Evolutionary conservation across 208 protist species (phyloP).

Genomic region (Leishmania martiniquensis): DNA sequence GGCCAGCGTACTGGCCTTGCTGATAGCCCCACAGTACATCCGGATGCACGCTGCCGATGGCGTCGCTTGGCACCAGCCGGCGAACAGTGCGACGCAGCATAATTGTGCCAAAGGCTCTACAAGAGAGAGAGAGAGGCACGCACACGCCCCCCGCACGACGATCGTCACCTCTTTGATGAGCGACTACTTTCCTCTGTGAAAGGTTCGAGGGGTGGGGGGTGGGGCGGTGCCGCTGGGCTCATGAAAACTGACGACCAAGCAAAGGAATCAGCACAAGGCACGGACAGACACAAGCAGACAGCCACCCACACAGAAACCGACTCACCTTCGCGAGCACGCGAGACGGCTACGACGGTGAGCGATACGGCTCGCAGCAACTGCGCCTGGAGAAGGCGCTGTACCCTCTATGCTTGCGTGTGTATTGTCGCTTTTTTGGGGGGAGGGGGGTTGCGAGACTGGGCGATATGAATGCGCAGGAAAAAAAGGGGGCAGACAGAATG

Average conservation of each 20-base stretch:
- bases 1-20: conserved; percentile 82
- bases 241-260: background rate
- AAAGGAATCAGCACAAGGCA: background rate
- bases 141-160: background rate
- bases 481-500: background rate
- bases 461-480: background rate
- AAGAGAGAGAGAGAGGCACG: background rate
- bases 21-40: conserved; percentile 86
- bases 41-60: conserved; percentile 80
- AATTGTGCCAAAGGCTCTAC: background rate
- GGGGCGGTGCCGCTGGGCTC: background rate
- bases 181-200: background rate
- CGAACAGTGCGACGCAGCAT: conserved; percentile 76
- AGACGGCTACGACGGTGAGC: background rate
- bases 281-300: background rate
- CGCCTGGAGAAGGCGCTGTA: background rate
- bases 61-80: conserved; percentile 45
- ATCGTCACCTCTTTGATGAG: background rate
- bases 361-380: background rate
- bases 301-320: background rate
- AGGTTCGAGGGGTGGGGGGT: no score
- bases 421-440: background rate
- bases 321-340: background rate
- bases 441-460: no score
- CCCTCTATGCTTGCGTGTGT: background rate